These are phyloP conservation scores for Cladosporium sp. DNA, from an alignment of 2,329 filamentous ascomycete genomes.

Conservation along the genomic window DNA sequence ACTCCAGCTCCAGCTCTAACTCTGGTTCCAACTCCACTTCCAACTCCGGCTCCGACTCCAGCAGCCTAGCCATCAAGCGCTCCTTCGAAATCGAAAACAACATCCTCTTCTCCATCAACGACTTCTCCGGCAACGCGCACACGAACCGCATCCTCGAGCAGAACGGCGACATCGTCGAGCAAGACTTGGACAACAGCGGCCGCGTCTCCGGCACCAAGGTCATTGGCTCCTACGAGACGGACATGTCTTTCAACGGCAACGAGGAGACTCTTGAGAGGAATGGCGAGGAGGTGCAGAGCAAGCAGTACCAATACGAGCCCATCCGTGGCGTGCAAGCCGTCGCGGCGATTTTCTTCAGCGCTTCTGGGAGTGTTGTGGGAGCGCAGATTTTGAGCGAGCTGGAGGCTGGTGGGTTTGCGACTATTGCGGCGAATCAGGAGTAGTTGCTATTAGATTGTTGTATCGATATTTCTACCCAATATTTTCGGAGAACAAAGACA, in stretches of 20 bases:
- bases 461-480: too few species aligned
- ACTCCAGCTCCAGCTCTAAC: too few species aligned
- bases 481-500: too few species aligned
- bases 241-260: conserved; percentile 52
- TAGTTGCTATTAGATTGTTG: neutral
- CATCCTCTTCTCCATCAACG: conserved; percentile 57
- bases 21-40: neutral
- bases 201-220: conserved; percentile 44
- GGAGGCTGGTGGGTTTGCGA: conserved; percentile 9
- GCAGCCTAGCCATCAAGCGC: conserved; percentile 22
- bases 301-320: conserved; percentile 25
- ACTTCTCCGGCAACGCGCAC: conserved; percentile 48
- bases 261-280: conserved; percentile 23
- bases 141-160: conserved; percentile 54
- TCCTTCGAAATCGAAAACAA: conserved; percentile 51
- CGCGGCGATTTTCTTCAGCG: conserved; percentile 19
- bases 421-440: conserved; percentile 4
- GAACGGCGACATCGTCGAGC: conserved; percentile 59
- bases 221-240: conserved; percentile 54
- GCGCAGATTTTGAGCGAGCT: conserved; percentile 19
- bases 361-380: conserved; percentile 17
- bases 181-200: conserved; percentile 47
- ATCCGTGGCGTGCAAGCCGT: conserved; percentile 23
- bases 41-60: conserved; percentile 25
- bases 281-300: conserved; percentile 19